phyloP scores from a whole-genome alignment of 805 yeast genomes.

The Saccharomycopsis synnaedendra region DNA sequence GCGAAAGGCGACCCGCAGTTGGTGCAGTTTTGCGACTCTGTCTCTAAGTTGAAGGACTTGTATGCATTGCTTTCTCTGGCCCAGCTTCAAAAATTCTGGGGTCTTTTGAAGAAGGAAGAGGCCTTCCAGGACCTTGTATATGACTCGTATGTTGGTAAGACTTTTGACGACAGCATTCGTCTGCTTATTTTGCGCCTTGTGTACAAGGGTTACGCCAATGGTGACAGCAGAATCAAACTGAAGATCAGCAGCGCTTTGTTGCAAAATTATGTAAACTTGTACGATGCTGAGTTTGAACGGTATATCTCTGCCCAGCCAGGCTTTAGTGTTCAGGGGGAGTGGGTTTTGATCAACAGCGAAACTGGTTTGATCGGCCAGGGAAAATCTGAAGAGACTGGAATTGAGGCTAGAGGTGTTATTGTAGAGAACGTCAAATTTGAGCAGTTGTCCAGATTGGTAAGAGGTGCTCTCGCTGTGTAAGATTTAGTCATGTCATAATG shows the following conservation, averaged over 20 bases:
- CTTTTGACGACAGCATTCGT: constrained; percentile 11
- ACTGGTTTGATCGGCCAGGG: constrained; percentile 1
- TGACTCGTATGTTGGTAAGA: constrained; percentile 9
- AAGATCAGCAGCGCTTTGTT: constrained; percentile 10
- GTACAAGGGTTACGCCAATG: constrained; percentile 14
- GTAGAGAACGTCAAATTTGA: constrained; percentile 15
- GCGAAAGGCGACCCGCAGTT: constrained; percentile 1
- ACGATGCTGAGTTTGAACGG: constrained; percentile 13
- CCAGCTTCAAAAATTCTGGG: constrained; percentile 15
- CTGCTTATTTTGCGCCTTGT: constrained; percentile 8
- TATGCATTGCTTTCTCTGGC: constrained; percentile 11
- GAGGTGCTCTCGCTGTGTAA: constrained; percentile 8
- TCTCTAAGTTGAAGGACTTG: constrained; percentile 10
- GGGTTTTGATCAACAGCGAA: constrained; percentile 12
- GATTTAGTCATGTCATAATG: too few relatives aligned
- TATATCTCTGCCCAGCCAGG: constrained; percentile 1
- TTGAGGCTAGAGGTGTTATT: neutral
- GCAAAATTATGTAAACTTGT: constrained; percentile 12
- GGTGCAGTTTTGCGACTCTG: constrained; percentile 9
- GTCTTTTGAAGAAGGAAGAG: constrained; percentile 10
- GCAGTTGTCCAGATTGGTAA: constrained; percentile 15
- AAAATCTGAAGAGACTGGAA: too few relatives aligned
- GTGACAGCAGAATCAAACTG: constrained; percentile 6
- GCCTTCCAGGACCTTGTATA: constrained; percentile 13
- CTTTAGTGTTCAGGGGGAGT: constrained; percentile 5